Conservation (phyloP, 768 basidiomycete species). For the Scleroderma citrinum region DNA sequence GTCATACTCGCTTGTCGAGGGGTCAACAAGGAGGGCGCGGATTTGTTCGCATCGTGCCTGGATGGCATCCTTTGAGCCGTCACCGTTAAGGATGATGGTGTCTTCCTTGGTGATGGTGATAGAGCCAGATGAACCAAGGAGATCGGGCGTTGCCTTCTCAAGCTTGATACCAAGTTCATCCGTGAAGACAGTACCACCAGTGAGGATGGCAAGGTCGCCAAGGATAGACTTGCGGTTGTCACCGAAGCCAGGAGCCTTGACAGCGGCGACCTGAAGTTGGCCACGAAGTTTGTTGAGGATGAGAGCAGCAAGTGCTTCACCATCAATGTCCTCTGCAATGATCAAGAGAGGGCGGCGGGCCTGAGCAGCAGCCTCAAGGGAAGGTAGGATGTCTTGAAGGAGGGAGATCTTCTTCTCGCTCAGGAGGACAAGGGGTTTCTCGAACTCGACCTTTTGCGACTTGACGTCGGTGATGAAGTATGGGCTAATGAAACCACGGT, state of each 20-base stretch:
- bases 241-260: constrained; percentile 98
- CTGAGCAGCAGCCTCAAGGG: constrained; percentile 78
- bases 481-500: constrained; percentile 96
- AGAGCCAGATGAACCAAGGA: constrained; percentile 86
- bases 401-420: constrained; percentile 97
- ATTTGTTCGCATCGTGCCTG: constrained; percentile 95
- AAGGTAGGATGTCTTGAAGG: constrained; percentile 91
- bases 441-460: constrained; percentile 90
- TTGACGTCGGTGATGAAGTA: constrained; percentile 99
- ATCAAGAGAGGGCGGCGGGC: constrained; percentile 87
- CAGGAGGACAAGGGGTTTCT: constrained; percentile 91
- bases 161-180: constrained; percentile 97
- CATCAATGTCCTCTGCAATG: constrained; percentile 96
- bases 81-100: constrained; percentile 92
- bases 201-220: constrained; percentile 94
- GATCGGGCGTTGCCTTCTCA: constrained; percentile 79
- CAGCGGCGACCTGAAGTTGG: constrained; percentile 87
- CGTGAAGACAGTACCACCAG: constrained; percentile 96
- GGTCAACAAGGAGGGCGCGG: constrained; percentile 72
- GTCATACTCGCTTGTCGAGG: constrained; percentile 90
- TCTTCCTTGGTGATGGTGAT: constrained; percentile 98
- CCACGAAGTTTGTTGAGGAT: constrained; percentile 99
- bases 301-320: constrained; percentile 95
- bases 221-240: constrained; percentile 99
- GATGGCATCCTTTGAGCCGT: constrained; percentile 85